Conservation (phyloP, 129 eudicot species). For the Centaurea solstitialis region DNA sequence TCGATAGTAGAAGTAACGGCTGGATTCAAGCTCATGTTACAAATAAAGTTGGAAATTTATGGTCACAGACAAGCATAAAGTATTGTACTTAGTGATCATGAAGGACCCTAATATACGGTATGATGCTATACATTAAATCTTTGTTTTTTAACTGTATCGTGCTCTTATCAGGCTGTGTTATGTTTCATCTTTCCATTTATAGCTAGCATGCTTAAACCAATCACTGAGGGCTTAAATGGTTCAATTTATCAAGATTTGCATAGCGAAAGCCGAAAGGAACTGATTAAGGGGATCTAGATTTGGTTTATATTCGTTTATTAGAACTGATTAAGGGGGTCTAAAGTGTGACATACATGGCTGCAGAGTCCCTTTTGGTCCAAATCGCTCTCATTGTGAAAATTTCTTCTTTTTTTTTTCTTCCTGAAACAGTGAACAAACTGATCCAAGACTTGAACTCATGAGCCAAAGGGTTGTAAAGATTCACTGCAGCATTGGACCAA, state of each 20-base stretch:
- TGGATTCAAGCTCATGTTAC: not conserved
- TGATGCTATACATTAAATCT: conserved; percentile 2
- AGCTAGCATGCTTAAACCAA: not conserved
- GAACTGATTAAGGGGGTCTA: not conserved
- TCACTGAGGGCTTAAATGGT: conserved; percentile 1
- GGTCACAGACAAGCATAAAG: not conserved
- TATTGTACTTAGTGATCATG: not conserved
- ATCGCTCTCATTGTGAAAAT: not conserved
- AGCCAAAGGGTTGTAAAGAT: not conserved
- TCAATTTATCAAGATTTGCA: not conserved
- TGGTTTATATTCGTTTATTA: too few species aligned
- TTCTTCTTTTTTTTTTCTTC: not conserved
- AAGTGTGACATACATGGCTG: not conserved
- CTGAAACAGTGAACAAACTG: not conserved
- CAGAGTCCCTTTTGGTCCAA: not conserved
- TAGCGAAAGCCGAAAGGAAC: not conserved
- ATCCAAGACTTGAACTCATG: not conserved
- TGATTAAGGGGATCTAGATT: not conserved
- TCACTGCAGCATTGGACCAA: not conserved
- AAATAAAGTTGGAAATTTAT: not conserved
- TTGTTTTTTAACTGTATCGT: not conserved
- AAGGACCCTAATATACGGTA: conserved; percentile 5
- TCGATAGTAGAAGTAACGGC: conserved; percentile 5
- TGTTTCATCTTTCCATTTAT: not conserved
- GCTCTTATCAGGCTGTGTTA: not conserved